Evolutionary conservation across 192 early-diverging fungal genomes (phyloP), one percentile per base, ranked within the genome.

Genomic region (Mortierella claussenii): DNA sequence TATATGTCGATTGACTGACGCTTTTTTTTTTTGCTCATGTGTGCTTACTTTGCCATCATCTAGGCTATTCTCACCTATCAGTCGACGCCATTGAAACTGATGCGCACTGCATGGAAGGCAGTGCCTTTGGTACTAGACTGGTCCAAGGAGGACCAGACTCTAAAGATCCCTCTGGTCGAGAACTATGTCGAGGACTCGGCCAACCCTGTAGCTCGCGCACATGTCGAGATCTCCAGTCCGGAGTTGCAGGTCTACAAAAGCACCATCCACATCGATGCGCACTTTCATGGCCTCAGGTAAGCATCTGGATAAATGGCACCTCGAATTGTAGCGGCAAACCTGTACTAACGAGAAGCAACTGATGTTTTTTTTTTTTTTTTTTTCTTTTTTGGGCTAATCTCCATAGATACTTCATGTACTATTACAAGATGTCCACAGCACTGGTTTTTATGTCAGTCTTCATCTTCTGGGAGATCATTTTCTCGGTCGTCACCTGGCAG

Each of bases 361-460:
- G n/a, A n/a, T n/a, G n/a, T n/a, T n/a, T n/a, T n/a, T n/a, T n/a
- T n/a, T n/a, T n/a, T n/a, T n/a, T n/a, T n/a, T n/a, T n/a, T n/a
- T n/a, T n/a, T n/a, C n/a, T n/a, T n/a, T n/a, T n/a, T n/a, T n/a
- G n/a, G n/a, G n/a, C n/a, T n/a, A n/a, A n/a, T n/a, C n/a, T n/a
- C n/a, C n/a, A n/a, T 32, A 83, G 85, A 31, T 87, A 83, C 20
- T 85, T 83, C 26, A 87, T 87, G 85, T 87, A 85, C 60, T 80
- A 83, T 42, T 79, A 79, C 53, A 70, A 69, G 27, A 23, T 83
- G n/a, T 46, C 73, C 6, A 85, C 85, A 0, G 83, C 80, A 1
- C 40, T 84, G 34, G 61, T 69, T 4, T 87, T 85, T 37, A 83
- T 79, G 28, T 24, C 54, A 0, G 36, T 83, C 8, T 87, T 87